Evolutionary conservation across 768 basidiomycete genomes (phyloP).

Genomic region (Leucocoprinus leucothites): DNA sequence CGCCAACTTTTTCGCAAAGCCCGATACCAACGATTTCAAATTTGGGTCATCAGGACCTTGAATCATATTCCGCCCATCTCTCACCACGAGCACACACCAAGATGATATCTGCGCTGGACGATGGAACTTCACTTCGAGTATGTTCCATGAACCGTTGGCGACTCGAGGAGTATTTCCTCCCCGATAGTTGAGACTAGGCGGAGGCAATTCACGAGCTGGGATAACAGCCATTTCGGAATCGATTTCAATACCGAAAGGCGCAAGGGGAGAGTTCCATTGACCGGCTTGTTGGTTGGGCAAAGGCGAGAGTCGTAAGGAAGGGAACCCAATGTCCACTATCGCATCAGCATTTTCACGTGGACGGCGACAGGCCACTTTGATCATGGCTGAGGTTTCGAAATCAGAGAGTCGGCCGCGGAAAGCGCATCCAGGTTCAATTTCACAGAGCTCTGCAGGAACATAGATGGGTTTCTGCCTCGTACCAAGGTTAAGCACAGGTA

Average conservation of each 20-base stretch:
- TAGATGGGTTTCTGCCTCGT: conserved; percentile 24
- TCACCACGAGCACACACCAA: conserved; percentile 70
- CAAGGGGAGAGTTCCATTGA: conserved; percentile 27
- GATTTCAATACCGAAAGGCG: conserved; percentile 60
- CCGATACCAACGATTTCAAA: conserved; percentile 42
- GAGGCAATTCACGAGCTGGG: conserved; percentile 60
- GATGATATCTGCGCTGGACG: conserved; percentile 43
- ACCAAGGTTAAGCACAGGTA: conserved; percentile 49
- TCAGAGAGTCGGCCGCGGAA: conserved; percentile 56
- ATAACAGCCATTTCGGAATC: conserved; percentile 56
- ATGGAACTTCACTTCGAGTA: conserved; percentile 68
- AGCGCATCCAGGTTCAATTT: conserved; percentile 52
- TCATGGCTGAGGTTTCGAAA: conserved; percentile 60
- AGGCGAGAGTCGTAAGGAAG: conserved; percentile 46
- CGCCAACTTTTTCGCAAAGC: conserved; percentile 53
- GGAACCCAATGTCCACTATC: conserved; percentile 56
- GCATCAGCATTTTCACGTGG: conserved; percentile 54
- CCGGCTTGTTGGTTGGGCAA: conserved; percentile 8
- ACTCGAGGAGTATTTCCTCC: conserved; percentile 41
- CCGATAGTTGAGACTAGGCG: conserved; percentile 58
- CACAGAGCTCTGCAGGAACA: conserved; percentile 68
- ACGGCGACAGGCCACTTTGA: conserved; percentile 57
- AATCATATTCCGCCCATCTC: conserved; percentile 38
- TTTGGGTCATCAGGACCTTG: conserved; percentile 37
- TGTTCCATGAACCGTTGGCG: conserved; percentile 73